Conservation (phyloP, 805 yeast genomes). For the Hanseniaspora occidentalis region DNA sequence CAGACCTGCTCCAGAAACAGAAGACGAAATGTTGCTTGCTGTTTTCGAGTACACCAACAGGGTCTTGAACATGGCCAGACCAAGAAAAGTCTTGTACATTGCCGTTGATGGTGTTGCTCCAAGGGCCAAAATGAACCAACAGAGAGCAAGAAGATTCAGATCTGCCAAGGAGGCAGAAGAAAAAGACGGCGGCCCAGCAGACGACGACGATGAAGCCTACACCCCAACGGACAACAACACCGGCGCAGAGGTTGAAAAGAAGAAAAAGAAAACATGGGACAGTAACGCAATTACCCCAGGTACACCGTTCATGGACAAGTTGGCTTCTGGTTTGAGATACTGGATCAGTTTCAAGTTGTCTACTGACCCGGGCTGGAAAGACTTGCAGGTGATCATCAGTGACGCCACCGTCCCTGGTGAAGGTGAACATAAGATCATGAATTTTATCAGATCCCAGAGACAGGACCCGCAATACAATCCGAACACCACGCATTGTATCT, state of each 20-base stretch:
- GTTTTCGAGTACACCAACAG: constrained; percentile 87
- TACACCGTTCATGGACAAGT: constrained; percentile 90
- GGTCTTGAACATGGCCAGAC: constrained; percentile 87
- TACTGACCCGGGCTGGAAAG: constrained; percentile 88
- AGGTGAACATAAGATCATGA: constrained; percentile 98
- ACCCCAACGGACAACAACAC: constrained; percentile 44
- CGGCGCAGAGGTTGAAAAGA: constrained; percentile 29
- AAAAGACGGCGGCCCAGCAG: constrained; percentile 21
- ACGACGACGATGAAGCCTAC: constrained; percentile 27
- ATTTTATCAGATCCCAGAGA: constrained; percentile 82
- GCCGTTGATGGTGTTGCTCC: constrained; percentile 99
- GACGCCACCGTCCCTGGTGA: constrained; percentile 99
- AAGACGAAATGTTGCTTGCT: constrained; percentile 92
- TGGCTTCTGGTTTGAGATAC: constrained; percentile 72
- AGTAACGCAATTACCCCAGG: constrained; percentile 97
- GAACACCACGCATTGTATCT: constrained; percentile 89
- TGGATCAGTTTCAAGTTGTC: constrained; percentile 88
- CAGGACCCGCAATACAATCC: constrained; percentile 80
- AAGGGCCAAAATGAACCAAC: constrained; percentile 95
- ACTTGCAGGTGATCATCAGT: constrained; percentile 77
- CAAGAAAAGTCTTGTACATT: constrained; percentile 81
- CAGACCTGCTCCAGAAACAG: constrained; percentile 90
- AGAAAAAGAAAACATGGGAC: constrained; percentile 78
- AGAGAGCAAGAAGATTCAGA: constrained; percentile 84
- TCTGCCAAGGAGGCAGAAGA: constrained; percentile 81